Percentiles rank a stretch among this genome's conserved stretches.
Conservation (phyloP, 768 basidiomycete species). For the Infundibulicybe gibba region DNA sequence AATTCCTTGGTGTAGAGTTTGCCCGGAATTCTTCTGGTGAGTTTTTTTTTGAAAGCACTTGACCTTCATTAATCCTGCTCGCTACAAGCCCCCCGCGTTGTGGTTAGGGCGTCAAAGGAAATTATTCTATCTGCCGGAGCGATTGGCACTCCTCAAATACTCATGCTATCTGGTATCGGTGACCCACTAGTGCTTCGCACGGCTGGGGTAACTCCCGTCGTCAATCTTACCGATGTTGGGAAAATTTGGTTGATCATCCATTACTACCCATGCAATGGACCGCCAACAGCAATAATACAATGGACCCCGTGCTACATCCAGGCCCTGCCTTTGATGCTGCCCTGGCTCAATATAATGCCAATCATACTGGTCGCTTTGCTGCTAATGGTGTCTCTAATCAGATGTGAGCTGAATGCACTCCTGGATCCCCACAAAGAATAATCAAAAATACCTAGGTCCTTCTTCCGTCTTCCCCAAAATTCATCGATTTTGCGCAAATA, state of each 20-base stretch:
- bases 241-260: conserved; percentile 30
- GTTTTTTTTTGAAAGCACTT: not conserved
- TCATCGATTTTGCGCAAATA: conserved; percentile 9
- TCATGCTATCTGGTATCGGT: conserved; percentile 31
- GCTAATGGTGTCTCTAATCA: not conserved
- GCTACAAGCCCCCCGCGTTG: not conserved
- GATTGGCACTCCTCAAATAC: conserved; percentile 28
- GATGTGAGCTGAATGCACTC: too few relatives aligned
- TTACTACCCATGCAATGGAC: conserved; percentile 14
- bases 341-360: conserved; percentile 22
- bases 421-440: too few relatives aligned
- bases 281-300: conserved; percentile 21
- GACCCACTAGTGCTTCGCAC: conserved; percentile 16
- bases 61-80: not conserved
- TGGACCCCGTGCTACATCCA: conserved; percentile 21
- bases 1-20: conserved; percentile 5
- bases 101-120: conserved; percentile 23
- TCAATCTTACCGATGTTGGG: conserved; percentile 31
- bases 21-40: conserved; percentile 4
- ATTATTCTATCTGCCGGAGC: conserved; percentile 34
- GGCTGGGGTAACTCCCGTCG: conserved; percentile 19
- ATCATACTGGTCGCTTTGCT: conserved; percentile 18
- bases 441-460: not conserved
- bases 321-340: conserved; percentile 13
- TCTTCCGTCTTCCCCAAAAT: conserved; percentile 8